Evolutionary conservation across 2,329 filamentous ascomycete genomes (phyloP), one percentile per base, ranked within the genome.

Genomic region (Nakataea oryzae): DNA sequence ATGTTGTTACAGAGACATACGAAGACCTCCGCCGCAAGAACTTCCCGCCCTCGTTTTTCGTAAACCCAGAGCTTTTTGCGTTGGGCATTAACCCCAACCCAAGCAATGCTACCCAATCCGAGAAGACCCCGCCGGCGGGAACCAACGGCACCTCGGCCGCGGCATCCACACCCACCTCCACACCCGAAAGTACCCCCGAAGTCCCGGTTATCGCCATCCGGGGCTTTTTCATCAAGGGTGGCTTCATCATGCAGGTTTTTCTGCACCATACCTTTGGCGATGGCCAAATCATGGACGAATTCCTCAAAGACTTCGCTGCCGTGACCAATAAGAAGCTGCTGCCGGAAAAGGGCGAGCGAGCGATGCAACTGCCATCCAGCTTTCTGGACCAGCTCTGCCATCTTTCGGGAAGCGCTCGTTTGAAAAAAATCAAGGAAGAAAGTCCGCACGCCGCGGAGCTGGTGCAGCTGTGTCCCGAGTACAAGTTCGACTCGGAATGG

Each of bases 251-350:
- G 27, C 72, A 69, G 7, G 64, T 76, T n/a, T 76, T 71, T 63
- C 67, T 79, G 57, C 75, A 78, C 63, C 77, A 79, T 62, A 69
- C 75, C 8, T 67, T 78, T 28, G 74, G 73, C 21, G 77, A 79
- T 60, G 77, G 76, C 13, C 71, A 73, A 32, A 75, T 74, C 26
- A 68, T 78, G 26, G 65, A 67, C 26, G 69, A 73, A 7, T 77
- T 79, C 59, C 65, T 79, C 4, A 70, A 75, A 34, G 70, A 69
- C 14, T 73, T 79, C 57, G 72, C 75, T 4, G 70, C 69, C 3
- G 70, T 72, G 64, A 76, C 74, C 8, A 63, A 71, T 28, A 63
- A 69, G 62, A 55, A 66, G 32, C 6, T 28, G 14, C 26, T 64
- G 3, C 50, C 21, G 17, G n/a, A 26, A 14, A 21, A 7, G 7